Base-by-base conservation (phyloP, 345 rosid species). In the Draba incana region DNA sequence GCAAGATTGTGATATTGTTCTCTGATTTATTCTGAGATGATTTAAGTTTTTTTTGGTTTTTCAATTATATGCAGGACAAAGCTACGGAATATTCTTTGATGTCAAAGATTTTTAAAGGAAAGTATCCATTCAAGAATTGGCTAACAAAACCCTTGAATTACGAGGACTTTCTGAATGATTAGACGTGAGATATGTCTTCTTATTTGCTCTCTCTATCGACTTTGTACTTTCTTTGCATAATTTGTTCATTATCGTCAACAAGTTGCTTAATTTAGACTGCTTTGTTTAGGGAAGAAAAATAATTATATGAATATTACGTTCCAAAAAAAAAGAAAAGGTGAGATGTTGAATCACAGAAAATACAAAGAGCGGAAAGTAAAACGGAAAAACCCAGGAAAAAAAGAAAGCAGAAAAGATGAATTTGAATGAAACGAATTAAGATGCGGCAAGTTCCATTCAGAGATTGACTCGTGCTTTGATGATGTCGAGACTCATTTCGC, bases 401-500 rank as follows among this genome's bases (percentile, higher is more conserved):
- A 48, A 10, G 3, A 41, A 62, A 62, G 50, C 45, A 67, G 72
- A 55, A 53, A 24, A 41, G 31, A 62, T 12, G 48, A 41, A 61
- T 54, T 41, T 53, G 71, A 66, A 15, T 23, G 67, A 53, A 58
- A 62, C 5, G 33, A 56, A 68, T 46, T 5, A 64, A 56, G 66
- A 61, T 61, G 58, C 0, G 25, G 57, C n/a, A 47, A 16, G 70
- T 28, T 41, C 27, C 28, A 58, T 35, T 69, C 57, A 76, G 67
- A 76, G 75, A 57, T 70, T 62, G 67, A 88, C 86, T 68, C 94
- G 79, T 3, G 54, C 79, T 76, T 79, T 80, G 62, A 88, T 77
- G 74, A 88, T 77, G 63, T 86, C 89, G 49, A 88, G 58, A 76
- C 85, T 86, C 92, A 86, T 86, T 80, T 88, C 89, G 43, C 84